Percentiles rank a stretch among this genome's conserved stretches.
phyloP scores from a whole-genome alignment of 2,329 filamentous ascomycete species.

The Mycosphaerella sp. region DNA sequence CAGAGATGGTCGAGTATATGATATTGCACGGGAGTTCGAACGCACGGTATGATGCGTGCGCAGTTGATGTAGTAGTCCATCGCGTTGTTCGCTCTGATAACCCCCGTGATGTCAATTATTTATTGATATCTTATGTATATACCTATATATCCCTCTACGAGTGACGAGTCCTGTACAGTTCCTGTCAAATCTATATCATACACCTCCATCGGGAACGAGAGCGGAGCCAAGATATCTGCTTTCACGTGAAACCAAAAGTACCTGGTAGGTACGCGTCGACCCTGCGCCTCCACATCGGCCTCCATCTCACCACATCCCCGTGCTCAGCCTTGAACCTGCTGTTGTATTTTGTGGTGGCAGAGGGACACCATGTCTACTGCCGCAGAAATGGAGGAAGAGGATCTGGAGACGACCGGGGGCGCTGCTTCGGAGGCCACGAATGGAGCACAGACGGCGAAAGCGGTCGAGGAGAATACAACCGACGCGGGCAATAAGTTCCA shows the following conservation, averaged over 20 bases:
- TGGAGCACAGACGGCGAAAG: constrained; percentile 8
- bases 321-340: background rate
- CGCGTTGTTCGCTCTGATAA: background rate
- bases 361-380: constrained; percentile 3
- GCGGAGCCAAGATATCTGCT: too few species aligned
- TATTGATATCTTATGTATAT: too few species aligned
- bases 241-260: too few species aligned
- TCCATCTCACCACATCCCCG: background rate
- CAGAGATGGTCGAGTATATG: constrained; percentile 37
- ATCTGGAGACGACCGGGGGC: constrained; percentile 4
- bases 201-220: too few species aligned
- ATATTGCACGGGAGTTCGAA: constrained; percentile 35
- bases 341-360: background rate
- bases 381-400: constrained; percentile 7
- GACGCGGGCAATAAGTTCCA: constrained; percentile 89
- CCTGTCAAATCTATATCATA: too few species aligned
- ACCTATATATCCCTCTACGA: too few species aligned
- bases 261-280: too few species aligned
- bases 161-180: too few species aligned
- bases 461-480: constrained; percentile 6
- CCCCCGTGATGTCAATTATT: too few species aligned
- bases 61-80: background rate
- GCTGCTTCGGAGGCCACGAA: background rate
- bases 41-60: constrained; percentile 10
- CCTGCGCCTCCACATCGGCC: too few species aligned